Evolutionary conservation across 345 rosid genomes (phyloP).

Genomic region (Anacardium occidentale): DNA sequence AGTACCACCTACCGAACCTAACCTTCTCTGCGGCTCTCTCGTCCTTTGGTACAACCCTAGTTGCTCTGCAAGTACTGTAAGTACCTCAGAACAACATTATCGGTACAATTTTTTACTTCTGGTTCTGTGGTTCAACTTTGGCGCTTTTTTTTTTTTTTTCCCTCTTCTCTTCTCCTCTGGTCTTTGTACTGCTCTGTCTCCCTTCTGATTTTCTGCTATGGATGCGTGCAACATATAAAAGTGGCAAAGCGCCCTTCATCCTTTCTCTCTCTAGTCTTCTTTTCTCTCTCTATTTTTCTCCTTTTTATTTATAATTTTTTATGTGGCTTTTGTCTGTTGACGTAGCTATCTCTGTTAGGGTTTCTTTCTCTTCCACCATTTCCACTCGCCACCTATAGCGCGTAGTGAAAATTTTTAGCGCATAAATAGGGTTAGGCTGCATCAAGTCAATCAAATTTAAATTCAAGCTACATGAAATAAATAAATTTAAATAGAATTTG

Average conservation of each 20-base stretch:
- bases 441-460: no score
- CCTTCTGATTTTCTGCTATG: constrained; percentile 40
- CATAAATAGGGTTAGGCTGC: no score
- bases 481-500: no score
- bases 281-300: constrained; percentile 5
- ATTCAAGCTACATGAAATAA: no score
- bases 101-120: constrained; percentile 23
- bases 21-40: constrained; percentile 1
- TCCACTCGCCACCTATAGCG: constrained; percentile 21
- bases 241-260: constrained; percentile 36
- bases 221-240: constrained; percentile 68
- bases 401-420: neutral
- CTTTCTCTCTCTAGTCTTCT: constrained; percentile 24
- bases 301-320: constrained; percentile 8
- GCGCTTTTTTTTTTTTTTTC: neutral
- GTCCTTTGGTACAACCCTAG: constrained; percentile 7
- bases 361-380: constrained; percentile 15
- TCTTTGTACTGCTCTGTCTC: constrained; percentile 25
- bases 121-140: constrained; percentile 15
- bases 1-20: constrained; percentile 7
- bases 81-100: constrained; percentile 14
- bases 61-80: neutral
- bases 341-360: constrained; percentile 29
- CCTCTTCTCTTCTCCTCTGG: constrained; percentile 15
- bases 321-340: constrained; percentile 38